Percentiles rank a stretch among this genome's conserved stretches.
These are phyloP conservation scores for Pestalotiopsis fici DNA, from an alignment of 2,329 filamentous ascomycete species.

Conservation along the genomic window DNA sequence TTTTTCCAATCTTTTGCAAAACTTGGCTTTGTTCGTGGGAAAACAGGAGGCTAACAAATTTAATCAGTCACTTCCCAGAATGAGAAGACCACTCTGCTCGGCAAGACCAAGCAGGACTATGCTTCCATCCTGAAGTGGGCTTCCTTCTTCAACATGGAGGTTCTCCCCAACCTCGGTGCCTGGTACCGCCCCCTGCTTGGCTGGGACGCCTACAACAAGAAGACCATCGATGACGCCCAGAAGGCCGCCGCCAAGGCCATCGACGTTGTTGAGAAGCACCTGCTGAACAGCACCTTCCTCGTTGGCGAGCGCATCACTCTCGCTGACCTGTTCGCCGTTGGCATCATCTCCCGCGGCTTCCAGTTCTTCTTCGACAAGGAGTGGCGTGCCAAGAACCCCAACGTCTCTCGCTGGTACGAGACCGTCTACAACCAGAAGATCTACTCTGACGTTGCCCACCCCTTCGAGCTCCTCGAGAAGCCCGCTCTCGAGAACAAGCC, in stretches of 20 bases:
- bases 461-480: constrained; percentile 79
- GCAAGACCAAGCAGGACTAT: constrained; percentile 99
- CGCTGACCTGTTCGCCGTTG: constrained; percentile 84
- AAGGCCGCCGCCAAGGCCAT: constrained; percentile 71
- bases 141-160: constrained; percentile 92
- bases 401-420: constrained; percentile 90
- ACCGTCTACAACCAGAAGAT: constrained; percentile 92
- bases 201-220: constrained; percentile 92
- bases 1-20: constrained; percentile 29
- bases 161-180: constrained; percentile 70
- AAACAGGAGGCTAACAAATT: constrained; percentile 18
- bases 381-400: constrained; percentile 82
- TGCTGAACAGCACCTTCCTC: constrained; percentile 92
- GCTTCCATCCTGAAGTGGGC: constrained; percentile 98
- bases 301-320: constrained; percentile 97
- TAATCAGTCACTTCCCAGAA: constrained; percentile 92
- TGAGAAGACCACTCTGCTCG: constrained; percentile 98
- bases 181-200: constrained; percentile 91
- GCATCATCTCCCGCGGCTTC: constrained; percentile 84
- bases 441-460: constrained; percentile 77
- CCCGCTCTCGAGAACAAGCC: constrained; percentile 69
- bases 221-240: constrained; percentile 79
- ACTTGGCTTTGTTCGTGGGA: constrained; percentile 12
- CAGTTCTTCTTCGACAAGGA: constrained; percentile 91
- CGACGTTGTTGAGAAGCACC: constrained; percentile 79